phyloP scores from a whole-genome alignment of 2,329 filamentous ascomycete species.

The Arthrobotrys entomopaga region DNA sequence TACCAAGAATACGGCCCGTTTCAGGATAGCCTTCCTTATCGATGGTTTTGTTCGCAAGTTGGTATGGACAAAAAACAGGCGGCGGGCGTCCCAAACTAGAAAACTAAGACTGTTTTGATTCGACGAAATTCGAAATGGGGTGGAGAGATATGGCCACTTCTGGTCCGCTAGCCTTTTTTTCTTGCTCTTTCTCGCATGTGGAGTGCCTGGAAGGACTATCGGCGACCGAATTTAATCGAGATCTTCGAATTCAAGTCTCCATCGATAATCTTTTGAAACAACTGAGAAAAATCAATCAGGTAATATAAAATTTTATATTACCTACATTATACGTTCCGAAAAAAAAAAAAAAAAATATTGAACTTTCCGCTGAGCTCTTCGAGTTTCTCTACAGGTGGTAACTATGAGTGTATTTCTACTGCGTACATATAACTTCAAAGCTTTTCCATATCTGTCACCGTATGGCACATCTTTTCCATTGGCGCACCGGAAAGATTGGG shows the following conservation, averaged over 20 bases:
- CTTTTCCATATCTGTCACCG: constrained; percentile 10
- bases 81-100: constrained; percentile 30
- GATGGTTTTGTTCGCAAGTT: constrained; percentile 8
- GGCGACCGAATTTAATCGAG: not conserved
- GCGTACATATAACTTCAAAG: constrained; percentile 4
- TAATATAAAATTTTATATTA: no score
- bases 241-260: not conserved
- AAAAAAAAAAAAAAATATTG: not conserved
- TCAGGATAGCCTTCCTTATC: constrained; percentile 31
- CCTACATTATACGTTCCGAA: no score
- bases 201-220: not conserved
- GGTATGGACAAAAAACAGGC: not conserved
- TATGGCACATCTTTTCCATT: constrained; percentile 37
- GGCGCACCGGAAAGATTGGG: constrained; percentile 50
- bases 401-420: not conserved
- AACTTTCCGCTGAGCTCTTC: constrained; percentile 1
- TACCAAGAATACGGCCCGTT: constrained; percentile 16
- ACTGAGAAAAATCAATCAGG: not conserved
- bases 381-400: not conserved
- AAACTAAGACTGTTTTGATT: not conserved
- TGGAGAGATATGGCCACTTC: not conserved
- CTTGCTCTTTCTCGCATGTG: no score
- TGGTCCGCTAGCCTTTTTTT: no score
- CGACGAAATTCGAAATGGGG: not conserved
- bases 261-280: not conserved